Evolutionary conservation across 2,329 filamentous ascomycete species (phyloP).

Genomic region (Lecanoromycetidae sp.): DNA sequence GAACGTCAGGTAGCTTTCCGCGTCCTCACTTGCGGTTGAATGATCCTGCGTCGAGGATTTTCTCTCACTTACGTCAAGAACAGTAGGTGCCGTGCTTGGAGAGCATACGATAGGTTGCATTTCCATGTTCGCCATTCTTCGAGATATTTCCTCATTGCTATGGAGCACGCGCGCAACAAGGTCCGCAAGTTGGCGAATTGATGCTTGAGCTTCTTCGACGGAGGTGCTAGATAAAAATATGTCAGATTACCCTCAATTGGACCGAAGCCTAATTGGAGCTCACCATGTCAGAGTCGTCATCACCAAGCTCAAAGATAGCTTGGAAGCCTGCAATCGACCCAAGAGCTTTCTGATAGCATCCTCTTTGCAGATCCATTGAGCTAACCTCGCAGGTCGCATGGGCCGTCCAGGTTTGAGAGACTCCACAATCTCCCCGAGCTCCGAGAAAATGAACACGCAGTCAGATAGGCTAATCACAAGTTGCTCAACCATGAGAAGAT

Average conservation of each 20-base stretch:
- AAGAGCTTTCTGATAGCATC: not conserved
- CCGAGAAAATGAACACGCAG: slow-evolving; percentile 11
- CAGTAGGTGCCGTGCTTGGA: not conserved
- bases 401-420: not conserved
- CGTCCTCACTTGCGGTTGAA: not conserved
- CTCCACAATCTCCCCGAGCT: slow-evolving; percentile 9
- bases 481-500: slow-evolving; percentile 14
- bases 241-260: not conserved
- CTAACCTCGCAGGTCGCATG: not conserved
- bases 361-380: slow-evolving; percentile 11
- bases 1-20: not conserved
- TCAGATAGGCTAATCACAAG: slow-evolving; percentile 4
- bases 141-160: slow-evolving; percentile 10
- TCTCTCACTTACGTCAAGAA: not conserved
- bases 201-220: slow-evolving; percentile 8
- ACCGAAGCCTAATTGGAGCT: not conserved
- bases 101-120: not conserved
- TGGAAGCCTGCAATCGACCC: slow-evolving; percentile 7
- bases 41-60: not conserved
- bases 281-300: slow-evolving; percentile 12
- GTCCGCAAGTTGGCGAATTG: slow-evolving; percentile 1
- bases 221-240: not conserved
- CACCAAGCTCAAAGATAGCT: slow-evolving; percentile 11
- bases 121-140: slow-evolving; percentile 5
- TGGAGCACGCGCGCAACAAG: slow-evolving; percentile 4